Base-by-base conservation (phyloP, 2,329 filamentous ascomycete species). In the Pseudonectria foliicola region DNA sequence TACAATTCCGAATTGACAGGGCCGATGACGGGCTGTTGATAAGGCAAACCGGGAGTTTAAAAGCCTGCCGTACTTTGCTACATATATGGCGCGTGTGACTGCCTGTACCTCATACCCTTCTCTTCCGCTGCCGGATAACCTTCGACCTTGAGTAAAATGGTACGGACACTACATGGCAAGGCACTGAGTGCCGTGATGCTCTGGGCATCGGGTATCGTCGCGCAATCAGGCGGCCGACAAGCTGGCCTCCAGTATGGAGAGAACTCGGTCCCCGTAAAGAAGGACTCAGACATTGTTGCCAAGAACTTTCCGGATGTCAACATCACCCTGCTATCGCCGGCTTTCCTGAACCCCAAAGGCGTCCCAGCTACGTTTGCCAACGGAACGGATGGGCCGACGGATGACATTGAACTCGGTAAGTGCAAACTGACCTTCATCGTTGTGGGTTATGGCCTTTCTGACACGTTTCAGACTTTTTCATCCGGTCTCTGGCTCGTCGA, bases 311-410 rank as follows among this genome's bases (percentile, higher is more conserved):
- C 44, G 4, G 45, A 56, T 36, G 52, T 53, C 7, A 47, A 51
- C 33, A 48, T 54, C 11, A 46, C 45, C 12, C 40, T 59, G 3
- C 34, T 46, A 7, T 56, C 54, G 1, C 54, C 55, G 2, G 53
- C 54, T 12, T 57, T 57, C 35, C 8, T 43, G 7, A 36, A 40
- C n/a, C 52, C 49, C 8, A 34, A 49, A 8, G 40, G 36, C n/a
- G 29, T 51, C 2, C 45, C 43, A 2, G 45, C 37, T 5, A 46
- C 50, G 6, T 57, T 56, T 25, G 28, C 33, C 7, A 49, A 55
- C 27, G 55, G 54, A 8, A 52, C 49, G 3, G 48, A 54, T 25
- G 52, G 53, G 2, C 55, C 54, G 8, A 57, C 55, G 13, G 50
- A 53, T 21, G 46, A 55, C 40, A 39, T 37, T 8, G 52, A 49